phyloP scores from a whole-genome alignment of 495 filamentous ascomycete species.

The Cudoniella acicularis region DNA sequence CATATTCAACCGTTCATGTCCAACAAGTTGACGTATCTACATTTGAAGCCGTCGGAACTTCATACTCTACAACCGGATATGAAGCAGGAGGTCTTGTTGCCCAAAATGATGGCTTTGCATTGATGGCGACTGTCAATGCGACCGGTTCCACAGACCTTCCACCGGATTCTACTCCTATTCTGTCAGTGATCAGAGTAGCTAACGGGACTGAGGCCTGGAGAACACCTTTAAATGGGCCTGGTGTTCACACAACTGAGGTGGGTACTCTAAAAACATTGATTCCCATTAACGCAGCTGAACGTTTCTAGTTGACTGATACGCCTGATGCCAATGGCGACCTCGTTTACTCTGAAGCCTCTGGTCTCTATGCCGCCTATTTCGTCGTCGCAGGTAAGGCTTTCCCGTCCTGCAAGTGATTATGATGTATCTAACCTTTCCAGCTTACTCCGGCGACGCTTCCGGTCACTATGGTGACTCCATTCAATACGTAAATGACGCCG shows the following conservation, averaged over 20 bases:
- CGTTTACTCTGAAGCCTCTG: conserved; percentile 47
- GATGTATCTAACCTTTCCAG: conserved; percentile 15
- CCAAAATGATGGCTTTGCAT: conserved; percentile 52
- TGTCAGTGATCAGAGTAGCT: conserved; percentile 45
- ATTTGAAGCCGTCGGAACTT: conserved; percentile 42
- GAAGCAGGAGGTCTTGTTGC: conserved; percentile 54
- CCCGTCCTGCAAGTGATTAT: background rate
- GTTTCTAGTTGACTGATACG: conserved; percentile 32
- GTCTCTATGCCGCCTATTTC: conserved; percentile 51
- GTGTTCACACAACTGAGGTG: conserved; percentile 39
- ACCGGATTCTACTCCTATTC: conserved; percentile 40
- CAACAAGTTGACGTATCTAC: conserved; percentile 42
- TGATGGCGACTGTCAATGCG: conserved; percentile 47
- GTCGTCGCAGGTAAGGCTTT: conserved; percentile 37
- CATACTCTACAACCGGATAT: conserved; percentile 40
- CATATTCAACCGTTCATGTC: conserved; percentile 44
- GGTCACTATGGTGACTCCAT: conserved; percentile 54
- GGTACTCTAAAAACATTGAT: conserved; percentile 2
- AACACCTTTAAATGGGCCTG: conserved; percentile 48
- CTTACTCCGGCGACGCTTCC: conserved; percentile 43
- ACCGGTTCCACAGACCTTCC: conserved; percentile 43
- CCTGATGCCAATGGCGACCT: conserved; percentile 54
- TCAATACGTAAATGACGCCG: conserved; percentile 44
- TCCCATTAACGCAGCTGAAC: background rate
- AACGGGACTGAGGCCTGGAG: conserved; percentile 46